Evolutionary conservation across 129 eudicot genomes (phyloP), one percentile per base, ranked within the genome.

Genomic region (Tagetes patula): DNA sequence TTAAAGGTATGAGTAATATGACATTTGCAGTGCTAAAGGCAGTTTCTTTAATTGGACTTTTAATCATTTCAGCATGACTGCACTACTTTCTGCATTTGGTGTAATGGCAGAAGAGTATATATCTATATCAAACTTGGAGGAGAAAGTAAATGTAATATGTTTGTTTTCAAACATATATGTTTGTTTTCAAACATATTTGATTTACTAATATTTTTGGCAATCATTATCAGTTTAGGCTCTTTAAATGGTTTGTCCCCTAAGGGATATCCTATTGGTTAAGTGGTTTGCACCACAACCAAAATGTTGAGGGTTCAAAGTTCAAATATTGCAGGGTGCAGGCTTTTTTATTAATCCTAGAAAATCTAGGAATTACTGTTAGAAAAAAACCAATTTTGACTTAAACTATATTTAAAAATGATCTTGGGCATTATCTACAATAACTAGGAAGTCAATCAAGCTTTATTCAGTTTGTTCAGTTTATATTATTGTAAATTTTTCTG

Each of bases 51-150:
- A 32, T 14, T 74, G 50, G 39, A 71, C 37, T 50, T 55, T 4
- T 64, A 14, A n/a, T 40, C 36, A 32, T 32, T 75, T 75, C 67
- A 67, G 73, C 47, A 65, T 13, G 6, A 32, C n/a, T 52, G 65
- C 54, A 40, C 74, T 54, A 13, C 27, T 33, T 33, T 53, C 9
- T 46, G 67, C 32, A 53, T 36, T 53, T 10, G 33, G 40, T 75
- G 67, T 66, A 32, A 54, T 54, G 41, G 39, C 48, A 53, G 20
- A 65, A 41, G 40, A 66, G 14, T 43, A 13, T 73, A 62, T 55
- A 42, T n/a, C 27, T 41, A 12, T 42, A 11, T 2, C 8, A 31
- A 58, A 41, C 71, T 13, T 64, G 79, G 20, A 48, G 41, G 31
- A 34, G 72, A 64, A 50, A 9, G 54, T 50, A 74, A 11, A 48